Evolutionary conservation across 2,329 filamentous ascomycete genomes (phyloP).

Genomic region (Aspergillus versicolor): DNA sequence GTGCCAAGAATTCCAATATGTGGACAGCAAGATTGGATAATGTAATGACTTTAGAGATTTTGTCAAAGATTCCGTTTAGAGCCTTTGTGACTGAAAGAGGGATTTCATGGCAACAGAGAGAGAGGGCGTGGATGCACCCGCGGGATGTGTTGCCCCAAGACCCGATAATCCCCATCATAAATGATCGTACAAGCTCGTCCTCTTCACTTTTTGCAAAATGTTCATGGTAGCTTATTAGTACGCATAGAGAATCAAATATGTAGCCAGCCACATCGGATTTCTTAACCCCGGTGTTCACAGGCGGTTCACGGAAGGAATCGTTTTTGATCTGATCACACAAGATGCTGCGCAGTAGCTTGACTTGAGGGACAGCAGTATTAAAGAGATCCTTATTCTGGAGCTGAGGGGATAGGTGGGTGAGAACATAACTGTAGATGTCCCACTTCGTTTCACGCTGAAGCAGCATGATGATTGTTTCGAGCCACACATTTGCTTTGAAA

Average conservation of each 20-base stretch:
- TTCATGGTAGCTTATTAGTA: conserved; percentile 86
- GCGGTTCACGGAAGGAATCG: conserved; percentile 78
- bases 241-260: conserved; percentile 80
- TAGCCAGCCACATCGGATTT: conserved; percentile 87
- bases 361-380: conserved; percentile 67
- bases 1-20: conserved; percentile 91
- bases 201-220: conserved; percentile 81
- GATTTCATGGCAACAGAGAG: conserved; percentile 92
- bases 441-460: conserved; percentile 75
- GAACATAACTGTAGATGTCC: conserved; percentile 88
- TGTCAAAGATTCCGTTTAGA: conserved; percentile 80
- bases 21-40: conserved; percentile 89
- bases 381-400: conserved; percentile 89
- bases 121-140: conserved; percentile 90
- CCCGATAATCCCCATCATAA: conserved; percentile 75
- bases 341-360: conserved; percentile 71
- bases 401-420: conserved; percentile 83
- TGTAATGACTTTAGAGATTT: conserved; percentile 95
- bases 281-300: conserved; percentile 72
- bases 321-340: conserved; percentile 81
- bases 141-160: conserved; percentile 84
- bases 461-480: conserved; percentile 74
- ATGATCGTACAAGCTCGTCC: conserved; percentile 83
- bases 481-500: conserved; percentile 66
- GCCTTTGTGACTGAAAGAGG: conserved; percentile 83